phyloP scores from a whole-genome alignment of 1,284 basidiomycete genomes.

The Leccinum solheimii region DNA sequence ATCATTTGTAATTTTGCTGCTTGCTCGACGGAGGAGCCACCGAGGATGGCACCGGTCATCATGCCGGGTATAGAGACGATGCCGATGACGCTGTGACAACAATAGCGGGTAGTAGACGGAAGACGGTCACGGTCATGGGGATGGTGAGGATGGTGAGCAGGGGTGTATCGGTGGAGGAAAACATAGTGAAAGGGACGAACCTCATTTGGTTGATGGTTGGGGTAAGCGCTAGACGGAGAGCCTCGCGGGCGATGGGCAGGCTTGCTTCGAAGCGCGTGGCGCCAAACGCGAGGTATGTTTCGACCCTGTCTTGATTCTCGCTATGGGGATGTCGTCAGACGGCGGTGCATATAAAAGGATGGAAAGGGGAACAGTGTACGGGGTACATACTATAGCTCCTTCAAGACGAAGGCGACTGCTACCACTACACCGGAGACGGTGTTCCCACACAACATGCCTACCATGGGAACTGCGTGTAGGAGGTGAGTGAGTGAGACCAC shows the following conservation, averaged over 20 bases:
- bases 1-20: conserved; percentile 86
- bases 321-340: conserved; percentile 35
- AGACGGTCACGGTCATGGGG: too few species aligned
- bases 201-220: conserved; percentile 87
- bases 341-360: background rate
- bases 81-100: conserved; percentile 63
- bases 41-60: conserved; percentile 90
- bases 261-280: conserved; percentile 80
- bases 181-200: conserved; percentile 38
- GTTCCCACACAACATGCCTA: conserved; percentile 86
- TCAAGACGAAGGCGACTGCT: conserved; percentile 62
- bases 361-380: background rate
- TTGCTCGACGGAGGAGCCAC: conserved; percentile 79
- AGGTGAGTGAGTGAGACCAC: background rate
- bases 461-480: conserved; percentile 64
- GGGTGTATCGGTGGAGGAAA: too few species aligned
- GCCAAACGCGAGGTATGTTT: conserved; percentile 82
- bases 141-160: background rate
- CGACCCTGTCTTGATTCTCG: conserved; percentile 80
- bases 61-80: conserved; percentile 75
- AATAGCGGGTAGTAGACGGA: background rate
- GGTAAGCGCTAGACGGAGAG: conserved; percentile 74
- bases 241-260: conserved; percentile 72
- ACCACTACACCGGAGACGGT: conserved; percentile 77
- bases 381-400: conserved; percentile 59